Evolutionary conservation across 495 filamentous ascomycete species (phyloP), one percentile per base, ranked within the genome.

Genomic region (Daldinia childiae): DNA sequence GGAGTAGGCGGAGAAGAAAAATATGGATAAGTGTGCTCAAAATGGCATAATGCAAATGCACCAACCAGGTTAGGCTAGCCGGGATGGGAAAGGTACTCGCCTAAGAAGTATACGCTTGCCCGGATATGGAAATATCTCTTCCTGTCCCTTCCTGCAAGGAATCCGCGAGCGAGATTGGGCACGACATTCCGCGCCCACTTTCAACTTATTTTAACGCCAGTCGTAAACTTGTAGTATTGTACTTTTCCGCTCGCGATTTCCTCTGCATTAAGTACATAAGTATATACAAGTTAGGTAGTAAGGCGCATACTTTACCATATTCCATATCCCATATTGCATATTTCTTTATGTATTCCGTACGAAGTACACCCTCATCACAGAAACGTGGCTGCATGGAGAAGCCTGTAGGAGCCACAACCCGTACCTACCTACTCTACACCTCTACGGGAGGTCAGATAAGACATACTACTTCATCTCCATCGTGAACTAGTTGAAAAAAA

Each of bases 121-220:
- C 27, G 12, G 4, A 73, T 59, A 4, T 32, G 66, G 71, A 62
- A 73, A 52, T 73, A 73, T 69, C 32, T 68, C 32, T 66, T 51
- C 39, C 38, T 60, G 41, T 60, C 38, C 26, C 24, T 45, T 43
- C 19, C 55, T 64, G 57, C 61, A 73, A 65, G 71, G 66, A 69
- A 73, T 73, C 66, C 39, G 62, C 39, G 62, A 66, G 52, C 62
- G 62, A 73, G 71, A 73, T 73, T 73, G 66, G 71, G 62, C 66
- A 69, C 66, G 69, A 72, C 69, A 67, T 72, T 68, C 59, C 61
- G 45, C 68, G 45, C 32, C 27, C 52, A 69, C 29, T 60, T 26
- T 39, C 26, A 12, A 64, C 54, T 55, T 64, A 63, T 69, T 64
- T 60, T 50, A 55, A 72, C 69, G 69, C 63, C 69, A 59, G 64